Conservation (phyloP, 495 filamentous ascomycete genomes). For the Tuber brumale region DNA sequence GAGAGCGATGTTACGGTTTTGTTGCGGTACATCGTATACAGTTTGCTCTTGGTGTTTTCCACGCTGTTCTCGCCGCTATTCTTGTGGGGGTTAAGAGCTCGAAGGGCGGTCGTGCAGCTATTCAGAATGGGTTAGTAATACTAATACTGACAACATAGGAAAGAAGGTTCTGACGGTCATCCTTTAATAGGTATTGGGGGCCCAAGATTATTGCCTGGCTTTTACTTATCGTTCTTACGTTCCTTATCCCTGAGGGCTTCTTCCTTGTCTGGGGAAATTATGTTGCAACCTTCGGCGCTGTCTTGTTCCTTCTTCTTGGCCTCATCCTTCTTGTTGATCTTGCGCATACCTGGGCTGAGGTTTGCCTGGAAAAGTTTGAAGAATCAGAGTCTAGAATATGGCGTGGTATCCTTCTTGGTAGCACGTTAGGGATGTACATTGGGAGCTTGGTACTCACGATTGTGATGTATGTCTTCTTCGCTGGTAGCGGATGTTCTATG, state of each 20-base stretch:
- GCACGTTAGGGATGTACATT: slow-evolving; percentile 90
- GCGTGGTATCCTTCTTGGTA: slow-evolving; percentile 80
- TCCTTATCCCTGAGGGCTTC: slow-evolving; percentile 91
- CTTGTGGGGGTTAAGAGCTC: slow-evolving; percentile 80
- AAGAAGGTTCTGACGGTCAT: slow-evolving; percentile 44
- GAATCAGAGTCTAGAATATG: slow-evolving; percentile 75
- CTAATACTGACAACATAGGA: slow-evolving; percentile 59
- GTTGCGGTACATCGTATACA: slow-evolving; percentile 95
- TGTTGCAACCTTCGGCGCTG: slow-evolving; percentile 77
- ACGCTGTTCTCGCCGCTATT: slow-evolving; percentile 73
- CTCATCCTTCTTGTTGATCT: slow-evolving; percentile 90
- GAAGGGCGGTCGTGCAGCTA: slow-evolving; percentile 75
- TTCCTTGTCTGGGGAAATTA: slow-evolving; percentile 96
- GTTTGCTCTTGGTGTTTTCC: slow-evolving; percentile 91
- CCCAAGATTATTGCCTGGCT: slow-evolving; percentile 82
- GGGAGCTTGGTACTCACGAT: slow-evolving; percentile 86
- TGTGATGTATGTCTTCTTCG: slow-evolving; percentile 96
- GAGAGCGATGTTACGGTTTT: slow-evolving; percentile 89
- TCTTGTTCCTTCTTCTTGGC: slow-evolving; percentile 88
- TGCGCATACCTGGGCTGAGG: slow-evolving; percentile 96
- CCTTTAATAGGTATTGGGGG: slow-evolving; percentile 29
- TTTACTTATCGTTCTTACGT: slow-evolving; percentile 75
- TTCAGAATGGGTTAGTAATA: slow-evolving; percentile 68
- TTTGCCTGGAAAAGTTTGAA: slow-evolving; percentile 90
- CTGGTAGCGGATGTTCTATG: slow-evolving; percentile 74